A percentile compares a stretch with the other conserved stretches of the same genome.
phyloP scores from a whole-genome alignment of 2,329 filamentous ascomycete species.

The Dactylellina parvicollis region DNA sequence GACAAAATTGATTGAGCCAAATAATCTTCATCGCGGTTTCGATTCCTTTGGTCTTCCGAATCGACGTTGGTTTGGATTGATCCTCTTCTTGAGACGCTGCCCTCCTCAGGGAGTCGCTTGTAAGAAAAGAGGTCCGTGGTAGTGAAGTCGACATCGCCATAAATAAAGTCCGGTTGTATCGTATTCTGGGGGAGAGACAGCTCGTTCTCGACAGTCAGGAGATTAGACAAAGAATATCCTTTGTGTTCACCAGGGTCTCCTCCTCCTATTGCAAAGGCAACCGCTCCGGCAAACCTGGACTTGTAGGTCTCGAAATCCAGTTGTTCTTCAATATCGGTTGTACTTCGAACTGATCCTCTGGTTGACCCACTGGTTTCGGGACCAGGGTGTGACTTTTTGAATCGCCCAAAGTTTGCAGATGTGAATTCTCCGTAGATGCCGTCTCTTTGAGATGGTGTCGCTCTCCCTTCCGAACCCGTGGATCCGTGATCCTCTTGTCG shows the following conservation, averaged over 20 bases:
- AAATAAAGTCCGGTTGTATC: not conserved
- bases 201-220: not conserved
- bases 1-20: not conserved
- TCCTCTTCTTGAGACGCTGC: not conserved
- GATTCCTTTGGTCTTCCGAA: not conserved
- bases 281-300: not conserved
- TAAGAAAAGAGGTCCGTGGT: not conserved
- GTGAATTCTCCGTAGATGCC: not conserved
- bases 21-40: not conserved
- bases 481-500: not conserved
- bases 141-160: not conserved
- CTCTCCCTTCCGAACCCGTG: not conserved
- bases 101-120: not conserved
- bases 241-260: not conserved
- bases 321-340: not conserved
- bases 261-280: not conserved
- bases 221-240: not conserved
- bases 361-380: not conserved
- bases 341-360: not conserved
- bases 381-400: not conserved
- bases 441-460: not conserved
- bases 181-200: not conserved
- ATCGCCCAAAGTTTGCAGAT: not conserved
- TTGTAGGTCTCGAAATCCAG: conserved; percentile 1
- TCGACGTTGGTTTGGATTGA: not conserved